These are phyloP conservation scores for Macrolepiota dolichaula DNA, from an alignment of 768 basidiomycete species.

Conservation along the genomic window DNA sequence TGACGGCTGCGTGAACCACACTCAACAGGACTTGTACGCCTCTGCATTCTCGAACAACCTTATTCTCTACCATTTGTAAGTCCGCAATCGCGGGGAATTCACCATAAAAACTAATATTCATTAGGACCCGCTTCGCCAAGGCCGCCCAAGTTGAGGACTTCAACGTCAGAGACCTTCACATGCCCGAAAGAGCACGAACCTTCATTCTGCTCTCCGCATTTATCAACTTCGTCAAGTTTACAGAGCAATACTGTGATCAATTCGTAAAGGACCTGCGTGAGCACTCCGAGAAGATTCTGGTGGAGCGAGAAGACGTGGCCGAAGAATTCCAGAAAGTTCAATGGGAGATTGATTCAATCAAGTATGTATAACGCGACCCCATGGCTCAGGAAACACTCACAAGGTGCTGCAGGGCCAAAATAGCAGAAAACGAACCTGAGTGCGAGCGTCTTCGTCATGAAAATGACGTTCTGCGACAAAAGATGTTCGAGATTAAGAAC, in stretches of 20 bases:
- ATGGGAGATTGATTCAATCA: slow-evolving; percentile 49
- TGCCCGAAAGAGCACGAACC: slow-evolving; percentile 74
- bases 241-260: slow-evolving; percentile 62
- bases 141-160: slow-evolving; percentile 79
- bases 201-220: slow-evolving; percentile 78
- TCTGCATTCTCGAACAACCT: slow-evolving; percentile 59
- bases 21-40: slow-evolving; percentile 60
- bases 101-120: background rate
- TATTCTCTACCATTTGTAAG: slow-evolving; percentile 69
- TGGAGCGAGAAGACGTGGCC: slow-evolving; percentile 58
- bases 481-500: slow-evolving; percentile 70
- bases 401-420: slow-evolving; percentile 44
- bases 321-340: slow-evolving; percentile 47
- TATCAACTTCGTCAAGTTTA: slow-evolving; percentile 92
- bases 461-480: slow-evolving; percentile 58
- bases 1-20: background rate
- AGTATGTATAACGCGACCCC: slow-evolving; percentile 36
- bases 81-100: background rate
- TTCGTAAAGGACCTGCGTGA: slow-evolving; percentile 63
- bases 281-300: slow-evolving; percentile 49
- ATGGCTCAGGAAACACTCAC: background rate
- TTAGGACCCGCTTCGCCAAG: slow-evolving; percentile 64
- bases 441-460: slow-evolving; percentile 57
- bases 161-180: slow-evolving; percentile 66
- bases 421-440: slow-evolving; percentile 66